phyloP scores from a whole-genome alignment of 352 stramenopile species.

The Phytophthora cryptogea region DNA sequence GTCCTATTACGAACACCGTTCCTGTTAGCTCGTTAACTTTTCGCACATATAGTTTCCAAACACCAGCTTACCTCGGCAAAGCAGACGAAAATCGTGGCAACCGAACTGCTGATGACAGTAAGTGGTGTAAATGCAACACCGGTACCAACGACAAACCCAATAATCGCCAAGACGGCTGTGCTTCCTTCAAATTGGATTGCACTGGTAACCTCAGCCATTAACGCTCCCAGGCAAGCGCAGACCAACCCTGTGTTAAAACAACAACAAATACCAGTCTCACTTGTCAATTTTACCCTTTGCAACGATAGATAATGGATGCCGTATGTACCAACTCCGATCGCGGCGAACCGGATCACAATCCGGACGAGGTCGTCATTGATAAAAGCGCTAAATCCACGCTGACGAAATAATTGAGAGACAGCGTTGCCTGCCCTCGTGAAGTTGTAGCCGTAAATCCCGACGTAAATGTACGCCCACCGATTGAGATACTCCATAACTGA shows the following conservation, averaged over 20 bases:
- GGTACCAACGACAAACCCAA: conserved; percentile 84
- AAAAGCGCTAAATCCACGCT: conserved; percentile 91
- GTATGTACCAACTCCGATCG: conserved; percentile 67
- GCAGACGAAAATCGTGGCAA: conserved; percentile 96
- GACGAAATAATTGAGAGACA: conserved; percentile 90
- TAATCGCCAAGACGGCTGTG: conserved; percentile 58
- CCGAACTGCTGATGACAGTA: conserved; percentile 91
- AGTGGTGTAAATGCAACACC: conserved; percentile 86
- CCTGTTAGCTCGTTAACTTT: neutral
- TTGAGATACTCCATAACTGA: conserved; percentile 90
- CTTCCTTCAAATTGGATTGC: conserved; percentile 51
- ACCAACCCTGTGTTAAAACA: conserved; percentile 37
- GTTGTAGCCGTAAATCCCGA: conserved; percentile 90
- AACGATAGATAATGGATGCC: neutral
- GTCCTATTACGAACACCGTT: conserved; percentile 35
- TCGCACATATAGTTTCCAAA: neutral
- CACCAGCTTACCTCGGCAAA: conserved; percentile 84
- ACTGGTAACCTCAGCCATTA: conserved; percentile 41
- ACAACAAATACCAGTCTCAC: neutral
- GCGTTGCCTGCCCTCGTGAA: conserved; percentile 90
- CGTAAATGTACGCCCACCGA: conserved; percentile 92
- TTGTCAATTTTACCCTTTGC: neutral
- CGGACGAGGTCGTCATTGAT: conserved; percentile 94
- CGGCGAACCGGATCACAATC: conserved; percentile 84
- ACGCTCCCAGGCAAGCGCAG: conserved; percentile 44